Evolutionary conservation across 768 basidiomycete genomes (phyloP).

Genomic region (Guyanaporus albipodus): DNA sequence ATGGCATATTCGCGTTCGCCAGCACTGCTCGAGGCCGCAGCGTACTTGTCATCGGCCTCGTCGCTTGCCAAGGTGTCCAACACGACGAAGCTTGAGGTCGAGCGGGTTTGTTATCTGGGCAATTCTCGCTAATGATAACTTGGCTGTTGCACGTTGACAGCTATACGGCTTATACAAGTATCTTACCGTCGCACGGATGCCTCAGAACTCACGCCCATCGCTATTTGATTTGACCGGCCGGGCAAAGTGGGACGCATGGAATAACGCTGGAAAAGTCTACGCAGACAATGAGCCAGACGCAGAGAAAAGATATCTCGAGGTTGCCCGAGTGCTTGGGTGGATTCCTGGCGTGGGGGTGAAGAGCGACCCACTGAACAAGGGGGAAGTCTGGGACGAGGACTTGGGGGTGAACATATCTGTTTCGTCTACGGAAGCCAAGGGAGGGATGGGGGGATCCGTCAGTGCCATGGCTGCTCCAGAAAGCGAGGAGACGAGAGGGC

Average conservation of each 20-base stretch:
- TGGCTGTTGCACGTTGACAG: conserved; percentile 40
- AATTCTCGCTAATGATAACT: conserved; percentile 16
- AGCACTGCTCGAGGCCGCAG: conserved; percentile 56
- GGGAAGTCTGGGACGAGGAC: conserved; percentile 45
- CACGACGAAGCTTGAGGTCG: conserved; percentile 72
- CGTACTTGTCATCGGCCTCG: conserved; percentile 56
- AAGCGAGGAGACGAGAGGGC: conserved; percentile 39
- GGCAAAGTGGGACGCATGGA: conserved; percentile 90
- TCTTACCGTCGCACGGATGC: conserved; percentile 55
- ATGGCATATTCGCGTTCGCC: conserved; percentile 35
- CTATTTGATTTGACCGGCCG: conserved; percentile 76
- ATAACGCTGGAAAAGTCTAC: conserved; percentile 45
- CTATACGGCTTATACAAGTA: conserved; percentile 84
- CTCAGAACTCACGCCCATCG: conserved; percentile 59
- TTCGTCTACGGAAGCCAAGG: conserved; percentile 25
- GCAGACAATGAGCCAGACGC: conserved; percentile 40
- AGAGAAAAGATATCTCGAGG: conserved; percentile 62
- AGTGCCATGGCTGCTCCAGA: conserved; percentile 51
- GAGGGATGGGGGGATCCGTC: conserved; percentile 54
- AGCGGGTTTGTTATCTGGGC: conserved; percentile 18
- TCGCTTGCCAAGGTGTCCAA: conserved; percentile 55
- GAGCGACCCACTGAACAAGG: conserved; percentile 13
- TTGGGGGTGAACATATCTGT: conserved; percentile 25
- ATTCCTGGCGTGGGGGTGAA: conserved; percentile 29
- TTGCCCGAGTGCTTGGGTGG: conserved; percentile 74